Evolutionary conservation across 441 rosid genomes (phyloP).

Genomic region (Bruguiera hainesii): DNA sequence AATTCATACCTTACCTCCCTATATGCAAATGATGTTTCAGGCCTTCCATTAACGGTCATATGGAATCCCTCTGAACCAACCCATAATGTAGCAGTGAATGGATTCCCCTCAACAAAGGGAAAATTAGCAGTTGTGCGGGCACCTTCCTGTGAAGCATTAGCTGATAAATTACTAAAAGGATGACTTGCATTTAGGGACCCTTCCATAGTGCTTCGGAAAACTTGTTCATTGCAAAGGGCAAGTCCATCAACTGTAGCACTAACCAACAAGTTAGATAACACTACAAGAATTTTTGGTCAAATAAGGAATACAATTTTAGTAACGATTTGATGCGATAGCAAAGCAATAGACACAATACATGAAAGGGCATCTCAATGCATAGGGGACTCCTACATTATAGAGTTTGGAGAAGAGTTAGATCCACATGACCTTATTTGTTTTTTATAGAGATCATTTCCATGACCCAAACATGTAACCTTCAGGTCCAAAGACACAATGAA

Average conservation of each 20-base stretch:
- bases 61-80: constrained; percentile 78
- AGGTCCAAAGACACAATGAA: too few species aligned
- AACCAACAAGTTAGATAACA: constrained; percentile 21
- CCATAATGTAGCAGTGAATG: constrained; percentile 82
- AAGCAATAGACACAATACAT: too few species aligned
- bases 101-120: constrained; percentile 69
- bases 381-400: too few species aligned
- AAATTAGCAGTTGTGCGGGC: constrained; percentile 52
- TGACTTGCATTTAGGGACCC: constrained; percentile 41
- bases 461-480: too few species aligned
- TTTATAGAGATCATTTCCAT: too few species aligned
- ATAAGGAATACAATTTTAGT: neutral
- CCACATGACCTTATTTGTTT: too few species aligned
- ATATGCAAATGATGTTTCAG: constrained; percentile 77
- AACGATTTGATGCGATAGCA: too few species aligned
- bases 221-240: constrained; percentile 72
- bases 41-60: constrained; percentile 85
- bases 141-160: constrained; percentile 38
- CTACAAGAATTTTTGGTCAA: constrained; percentile 3
- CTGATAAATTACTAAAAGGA: constrained; percentile 24
- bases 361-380: too few species aligned
- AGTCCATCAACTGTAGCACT: constrained; percentile 69
- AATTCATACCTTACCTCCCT: constrained; percentile 62
- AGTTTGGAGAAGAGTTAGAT: too few species aligned
- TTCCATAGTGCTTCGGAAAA: constrained; percentile 41